These are phyloP conservation scores for Dorcoceras hygrometricum DNA, from an alignment of 257 asterid genomes.

Conservation along the genomic window DNA sequence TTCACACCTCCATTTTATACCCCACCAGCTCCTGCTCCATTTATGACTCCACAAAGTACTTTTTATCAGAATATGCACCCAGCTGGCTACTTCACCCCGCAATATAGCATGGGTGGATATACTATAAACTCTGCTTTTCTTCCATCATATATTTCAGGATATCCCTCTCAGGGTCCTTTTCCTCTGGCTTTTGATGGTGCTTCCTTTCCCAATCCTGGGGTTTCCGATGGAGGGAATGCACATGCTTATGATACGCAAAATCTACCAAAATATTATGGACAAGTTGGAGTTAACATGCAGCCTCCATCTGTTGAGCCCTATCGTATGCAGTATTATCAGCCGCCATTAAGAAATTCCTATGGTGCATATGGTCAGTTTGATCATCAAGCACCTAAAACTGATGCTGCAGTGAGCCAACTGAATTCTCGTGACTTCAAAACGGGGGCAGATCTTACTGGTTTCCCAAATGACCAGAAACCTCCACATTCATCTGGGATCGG, in stretches of 20 bases:
- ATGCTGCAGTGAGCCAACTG: conserved; percentile 27
- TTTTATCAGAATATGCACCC: conserved; percentile 34
- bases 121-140: conserved; percentile 27
- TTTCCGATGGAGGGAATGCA: conserved; percentile 30
- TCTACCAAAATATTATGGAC: conserved; percentile 31
- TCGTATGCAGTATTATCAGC: conserved; percentile 32
- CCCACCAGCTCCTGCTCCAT: conserved; percentile 27
- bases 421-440: conserved; percentile 23
- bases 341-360: conserved; percentile 24
- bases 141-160: conserved; percentile 35
- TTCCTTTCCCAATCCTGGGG: conserved; percentile 26
- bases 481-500: conserved; percentile 16
- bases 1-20: conserved; percentile 31
- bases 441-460: conserved; percentile 21
- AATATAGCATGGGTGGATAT: conserved; percentile 35
- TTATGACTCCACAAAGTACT: conserved; percentile 26
- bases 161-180: conserved; percentile 31
- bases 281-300: conserved; percentile 31
- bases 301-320: conserved; percentile 17
- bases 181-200: conserved; percentile 25
- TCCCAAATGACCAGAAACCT: conserved; percentile 18
- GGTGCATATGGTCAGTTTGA: conserved; percentile 28
- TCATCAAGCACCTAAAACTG: conserved; percentile 30
- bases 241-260: conserved; percentile 31
- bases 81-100: conserved; percentile 35